phyloP scores from a whole-genome alignment of 192 early-diverging fungal genomes.

The Mortierella alpina region DNA sequence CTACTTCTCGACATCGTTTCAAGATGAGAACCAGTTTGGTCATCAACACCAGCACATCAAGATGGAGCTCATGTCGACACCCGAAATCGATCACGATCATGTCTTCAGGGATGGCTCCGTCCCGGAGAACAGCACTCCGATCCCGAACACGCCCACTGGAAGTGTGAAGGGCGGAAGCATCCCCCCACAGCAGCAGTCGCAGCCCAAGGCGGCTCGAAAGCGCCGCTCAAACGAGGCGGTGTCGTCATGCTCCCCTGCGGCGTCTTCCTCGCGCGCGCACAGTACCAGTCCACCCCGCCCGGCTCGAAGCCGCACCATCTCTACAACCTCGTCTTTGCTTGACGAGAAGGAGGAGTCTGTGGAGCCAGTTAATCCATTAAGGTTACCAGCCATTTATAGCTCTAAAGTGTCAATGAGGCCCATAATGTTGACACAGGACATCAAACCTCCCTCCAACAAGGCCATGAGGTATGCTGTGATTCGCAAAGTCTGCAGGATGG shows the following conservation, averaged over 20 bases:
- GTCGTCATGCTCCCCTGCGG: conserved; percentile 13
- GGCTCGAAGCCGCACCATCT: conserved; percentile 48
- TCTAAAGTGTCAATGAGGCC: conserved; percentile 21
- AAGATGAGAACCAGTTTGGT: conserved; percentile 16
- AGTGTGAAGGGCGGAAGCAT: conserved; percentile 2
- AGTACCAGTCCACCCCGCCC: conserved; percentile 37
- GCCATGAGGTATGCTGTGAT: conserved; percentile 31
- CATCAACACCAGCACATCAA: conserved; percentile 15
- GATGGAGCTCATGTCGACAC: conserved; percentile 36
- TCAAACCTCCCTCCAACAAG: conserved; percentile 41
- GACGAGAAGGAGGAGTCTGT: conserved; percentile 42
- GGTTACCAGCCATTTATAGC: not conserved
- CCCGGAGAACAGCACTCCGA: not conserved
- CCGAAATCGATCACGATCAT: conserved; percentile 28
- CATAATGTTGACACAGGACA: conserved; percentile 43
- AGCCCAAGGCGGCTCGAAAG: conserved; percentile 28
- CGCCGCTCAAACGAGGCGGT: conserved; percentile 46
- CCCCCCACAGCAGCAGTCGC: not conserved
- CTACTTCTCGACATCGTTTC: conserved; percentile 32
- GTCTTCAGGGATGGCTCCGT: conserved; percentile 18
- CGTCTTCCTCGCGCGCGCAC: conserved; percentile 11
- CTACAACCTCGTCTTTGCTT: conserved; percentile 33
- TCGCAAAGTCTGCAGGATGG: not conserved
- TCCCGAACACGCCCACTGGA: conserved; percentile 14
- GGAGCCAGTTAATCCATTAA: not conserved